Evolutionary conservation across 163 green algal species (phyloP).

Genomic region (Volvox carteri): DNA sequence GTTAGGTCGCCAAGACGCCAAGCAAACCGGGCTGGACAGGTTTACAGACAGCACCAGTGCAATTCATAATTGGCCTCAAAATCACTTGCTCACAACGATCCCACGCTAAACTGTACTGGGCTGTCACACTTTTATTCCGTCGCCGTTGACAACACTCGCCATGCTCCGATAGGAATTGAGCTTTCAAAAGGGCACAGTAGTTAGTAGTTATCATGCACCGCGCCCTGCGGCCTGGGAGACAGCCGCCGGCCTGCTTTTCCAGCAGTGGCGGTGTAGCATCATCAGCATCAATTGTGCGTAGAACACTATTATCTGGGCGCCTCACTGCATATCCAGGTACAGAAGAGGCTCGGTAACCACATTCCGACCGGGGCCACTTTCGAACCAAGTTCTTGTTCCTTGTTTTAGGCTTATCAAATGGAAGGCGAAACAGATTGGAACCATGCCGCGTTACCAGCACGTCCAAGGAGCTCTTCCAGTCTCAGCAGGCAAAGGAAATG

Average conservation of each 20-base stretch:
- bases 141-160: too few species aligned
- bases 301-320: background rate
- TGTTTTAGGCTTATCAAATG: background rate
- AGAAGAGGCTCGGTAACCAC: background rate
- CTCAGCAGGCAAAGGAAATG: slow-evolving; percentile 43
- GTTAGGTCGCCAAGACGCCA: too few species aligned
- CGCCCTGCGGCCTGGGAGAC: background rate
- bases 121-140: too few species aligned
- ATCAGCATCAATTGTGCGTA: background rate
- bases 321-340: background rate
- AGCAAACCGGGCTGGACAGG: too few species aligned
- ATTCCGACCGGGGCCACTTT: background rate
- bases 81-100: too few species aligned
- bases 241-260: slow-evolving; percentile 21
- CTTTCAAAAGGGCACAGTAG: too few species aligned
- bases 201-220: background rate
- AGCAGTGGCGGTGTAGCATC: background rate
- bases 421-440: background rate
- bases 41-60: too few species aligned
- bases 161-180: too few species aligned
- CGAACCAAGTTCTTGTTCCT: background rate
- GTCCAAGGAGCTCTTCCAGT: slow-evolving; percentile 41
- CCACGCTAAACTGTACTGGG: too few species aligned
- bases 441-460: slow-evolving; percentile 54
- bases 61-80: too few species aligned